phyloP scores from a whole-genome alignment of 2,329 filamentous ascomycete species.

The Taxawa tesnikishii region DNA sequence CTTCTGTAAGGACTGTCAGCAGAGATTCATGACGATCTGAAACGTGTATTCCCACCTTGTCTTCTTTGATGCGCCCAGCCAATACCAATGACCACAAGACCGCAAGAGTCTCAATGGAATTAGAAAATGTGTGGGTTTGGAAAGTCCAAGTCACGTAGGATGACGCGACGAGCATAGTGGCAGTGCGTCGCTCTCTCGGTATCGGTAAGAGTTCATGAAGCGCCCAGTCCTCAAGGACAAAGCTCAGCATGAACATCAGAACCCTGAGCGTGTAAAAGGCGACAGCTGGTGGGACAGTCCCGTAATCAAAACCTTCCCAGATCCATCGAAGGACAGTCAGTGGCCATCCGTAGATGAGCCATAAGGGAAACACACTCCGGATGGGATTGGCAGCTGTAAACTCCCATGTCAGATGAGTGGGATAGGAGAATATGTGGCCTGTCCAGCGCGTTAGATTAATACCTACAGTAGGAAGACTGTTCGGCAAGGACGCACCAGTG shows the following conservation, averaged over 20 bases:
- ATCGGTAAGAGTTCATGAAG: conserved; percentile 80
- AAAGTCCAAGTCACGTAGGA: conserved; percentile 99
- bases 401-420: conserved; percentile 86
- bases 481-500: conserved; percentile 53
- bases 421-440: conserved; percentile 91
- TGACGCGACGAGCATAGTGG: conserved; percentile 77
- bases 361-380: conserved; percentile 91
- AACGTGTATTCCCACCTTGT: conserved; percentile 49
- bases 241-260: conserved; percentile 89
- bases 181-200: conserved; percentile 56
- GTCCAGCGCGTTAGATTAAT: conserved; percentile 3
- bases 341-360: conserved; percentile 86
- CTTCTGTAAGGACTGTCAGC: conserved; percentile 36
- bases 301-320: conserved; percentile 74
- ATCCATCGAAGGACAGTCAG: conserved; percentile 90
- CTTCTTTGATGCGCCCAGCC: conserved; percentile 71
- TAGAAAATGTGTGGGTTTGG: conserved; percentile 96
- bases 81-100: conserved; percentile 90
- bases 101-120: conserved; percentile 86
- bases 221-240: conserved; percentile 96
- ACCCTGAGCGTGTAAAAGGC: conserved; percentile 83
- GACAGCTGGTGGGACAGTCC: conserved; percentile 65
- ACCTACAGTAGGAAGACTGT: neutral
- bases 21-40: conserved; percentile 1
- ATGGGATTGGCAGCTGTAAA: conserved; percentile 82